These are phyloP conservation scores for Phoenix roebelenii DNA, from an alignment of 176 grass and related monocot species.

Conservation along the genomic window DNA sequence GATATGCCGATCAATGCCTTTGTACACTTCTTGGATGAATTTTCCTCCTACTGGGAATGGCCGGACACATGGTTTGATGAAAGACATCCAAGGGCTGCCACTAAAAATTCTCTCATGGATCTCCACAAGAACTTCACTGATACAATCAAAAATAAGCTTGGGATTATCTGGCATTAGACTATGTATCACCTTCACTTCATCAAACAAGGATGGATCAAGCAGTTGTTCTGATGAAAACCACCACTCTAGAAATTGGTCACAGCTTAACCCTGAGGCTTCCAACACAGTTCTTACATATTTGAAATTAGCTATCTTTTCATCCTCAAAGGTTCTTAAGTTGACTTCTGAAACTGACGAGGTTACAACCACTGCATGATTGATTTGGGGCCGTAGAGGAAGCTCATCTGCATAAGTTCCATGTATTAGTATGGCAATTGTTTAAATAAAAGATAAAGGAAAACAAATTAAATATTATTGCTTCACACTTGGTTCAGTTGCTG, in stretches of 20 bases:
- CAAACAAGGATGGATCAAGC: conserved; percentile 59
- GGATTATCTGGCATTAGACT: conserved; percentile 46
- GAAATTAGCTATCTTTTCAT: conserved; percentile 33
- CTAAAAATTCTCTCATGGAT: conserved; percentile 44
- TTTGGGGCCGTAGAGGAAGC: conserved; percentile 33
- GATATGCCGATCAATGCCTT: conserved; percentile 37
- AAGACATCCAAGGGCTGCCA: conserved; percentile 5
- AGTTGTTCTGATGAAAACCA: conserved; percentile 40
- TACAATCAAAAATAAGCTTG: conserved; percentile 32
- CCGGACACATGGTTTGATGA: conserved; percentile 11
- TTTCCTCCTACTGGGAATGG: conserved; percentile 33
- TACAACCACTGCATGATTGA: conserved; percentile 10
- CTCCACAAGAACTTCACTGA: background rate
- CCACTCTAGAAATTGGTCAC: conserved; percentile 25
- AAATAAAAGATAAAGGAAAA: background rate
- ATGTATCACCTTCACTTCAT: conserved; percentile 55
- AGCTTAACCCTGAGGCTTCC: conserved; percentile 44
- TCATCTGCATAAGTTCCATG: conserved; percentile 45
- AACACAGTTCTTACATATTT: conserved; percentile 46
- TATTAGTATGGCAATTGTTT: background rate
- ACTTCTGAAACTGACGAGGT: conserved; percentile 16
- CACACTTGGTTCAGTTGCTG: conserved; percentile 43
- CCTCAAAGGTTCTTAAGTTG: conserved; percentile 22
- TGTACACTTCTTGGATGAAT: conserved; percentile 60
- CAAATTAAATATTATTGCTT: background rate